Percentiles rank a stretch among this genome's conserved stretches.
Conservation (phyloP, 164 flowering plant genomes). For the Magnolia changhungtana region DNA sequence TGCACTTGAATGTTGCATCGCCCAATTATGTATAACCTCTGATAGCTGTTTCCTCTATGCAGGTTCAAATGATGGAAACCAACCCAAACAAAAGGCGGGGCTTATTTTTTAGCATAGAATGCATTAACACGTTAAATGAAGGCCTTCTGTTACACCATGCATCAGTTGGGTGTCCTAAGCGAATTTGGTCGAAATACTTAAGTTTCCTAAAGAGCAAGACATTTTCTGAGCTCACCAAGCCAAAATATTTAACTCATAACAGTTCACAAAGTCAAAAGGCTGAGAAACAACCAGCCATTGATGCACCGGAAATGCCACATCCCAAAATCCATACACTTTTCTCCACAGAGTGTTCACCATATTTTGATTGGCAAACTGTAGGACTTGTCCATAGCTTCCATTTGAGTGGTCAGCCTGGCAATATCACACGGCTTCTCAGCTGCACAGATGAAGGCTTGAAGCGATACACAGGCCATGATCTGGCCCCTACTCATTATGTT, state of each 20-base stretch:
- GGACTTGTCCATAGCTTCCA: constrained; percentile 92
- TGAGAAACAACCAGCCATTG: constrained; percentile 22
- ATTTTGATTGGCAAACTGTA: constrained; percentile 99
- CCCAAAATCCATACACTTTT: constrained; percentile 94
- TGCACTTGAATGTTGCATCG: not conserved
- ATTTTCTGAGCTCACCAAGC: constrained; percentile 69
- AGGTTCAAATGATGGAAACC: constrained; percentile 71
- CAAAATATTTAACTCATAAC: constrained; percentile 46
- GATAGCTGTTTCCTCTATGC: constrained; percentile 9
- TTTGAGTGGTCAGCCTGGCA: constrained; percentile 95
- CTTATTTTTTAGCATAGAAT: constrained; percentile 72
- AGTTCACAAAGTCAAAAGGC: constrained; percentile 28
- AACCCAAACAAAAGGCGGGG: constrained; percentile 59
- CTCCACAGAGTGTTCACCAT: constrained; percentile 85
- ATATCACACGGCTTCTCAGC: constrained; percentile 90
- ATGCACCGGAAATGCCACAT: constrained; percentile 29
- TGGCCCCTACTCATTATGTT: constrained; percentile 97
- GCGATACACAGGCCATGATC: constrained; percentile 71
- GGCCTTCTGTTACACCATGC: constrained; percentile 78
- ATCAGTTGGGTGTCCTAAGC: constrained; percentile 81
- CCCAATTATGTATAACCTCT: not conserved
- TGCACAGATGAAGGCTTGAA: constrained; percentile 86
- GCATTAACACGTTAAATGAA: constrained; percentile 85
- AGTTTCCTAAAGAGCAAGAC: constrained; percentile 85
- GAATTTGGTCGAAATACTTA: constrained; percentile 82